Base-by-base conservation (phyloP, 179 eudicot genomes). In the Beta corolliflora region DNA sequence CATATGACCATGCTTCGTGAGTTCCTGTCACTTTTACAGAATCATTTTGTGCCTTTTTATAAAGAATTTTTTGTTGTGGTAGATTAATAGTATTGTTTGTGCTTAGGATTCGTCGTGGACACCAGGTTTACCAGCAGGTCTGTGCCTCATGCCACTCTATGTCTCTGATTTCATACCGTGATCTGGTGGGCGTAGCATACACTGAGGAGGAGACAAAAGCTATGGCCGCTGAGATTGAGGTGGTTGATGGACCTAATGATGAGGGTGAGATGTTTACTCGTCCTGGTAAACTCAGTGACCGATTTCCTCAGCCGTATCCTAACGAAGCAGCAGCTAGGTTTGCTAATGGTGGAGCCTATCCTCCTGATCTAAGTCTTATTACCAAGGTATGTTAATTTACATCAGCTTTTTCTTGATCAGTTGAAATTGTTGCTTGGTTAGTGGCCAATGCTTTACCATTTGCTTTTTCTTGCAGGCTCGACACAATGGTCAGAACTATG, bases 181-280 rank as follows among this genome's bases (percentile, higher is more conserved):
- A 94, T 84, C 83, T 94, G 84, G 98, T 94, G 77, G 98, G 98
- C 83, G 98, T 94, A 82, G 97, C 98, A 48, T 94, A 93, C 79
- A 94, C 98, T 9, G 98, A 94, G 84, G 98, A 94, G 36, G 98
- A 94, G 89, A 87, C 89, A 25, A 94, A 94, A 83, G 97, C 97
- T 73, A 93, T 94, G 98, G 98, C 98, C 12, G 98, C 98, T 86
- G 98, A 94, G 85, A 93, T 94, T 83, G 98, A 94, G 91, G 98
- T 94, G 64, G 87, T 69, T 65, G 98, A 94, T 92, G 98, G 98
- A 58, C 98, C 98, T 67, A 94, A 94, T 88, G 98, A 94, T 71
- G 98, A 94, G 90, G 98, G 98, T 82, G 98, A 94, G 83, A 92
- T 93, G 97, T 94, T 88, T 74, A 81, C 91, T 70, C 98, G 98